These are phyloP conservation scores for Rubia occidens DNA, from an alignment of 305 asterid species.

Conservation along the genomic window DNA sequence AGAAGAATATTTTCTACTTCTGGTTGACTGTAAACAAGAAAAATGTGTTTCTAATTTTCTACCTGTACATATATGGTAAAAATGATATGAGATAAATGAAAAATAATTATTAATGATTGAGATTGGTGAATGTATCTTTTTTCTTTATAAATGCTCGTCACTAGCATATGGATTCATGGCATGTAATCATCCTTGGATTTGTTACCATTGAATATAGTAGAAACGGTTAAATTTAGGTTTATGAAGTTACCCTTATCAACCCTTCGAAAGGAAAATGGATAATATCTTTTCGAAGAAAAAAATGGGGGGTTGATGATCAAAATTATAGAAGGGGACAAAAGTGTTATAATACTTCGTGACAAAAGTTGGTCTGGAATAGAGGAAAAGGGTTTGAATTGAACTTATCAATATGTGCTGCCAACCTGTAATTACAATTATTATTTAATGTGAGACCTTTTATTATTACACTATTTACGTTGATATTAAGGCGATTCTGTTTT, in stretches of 20 bases:
- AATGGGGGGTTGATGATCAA: background rate
- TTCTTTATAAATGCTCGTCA: background rate
- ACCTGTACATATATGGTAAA: background rate
- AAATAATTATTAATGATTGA: background rate
- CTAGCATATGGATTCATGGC: background rate
- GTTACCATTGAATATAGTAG: background rate
- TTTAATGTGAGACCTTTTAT: no score
- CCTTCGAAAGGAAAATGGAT: background rate
- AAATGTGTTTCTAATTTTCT: background rate
- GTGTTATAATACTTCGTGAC: background rate
- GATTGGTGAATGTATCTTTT: background rate
- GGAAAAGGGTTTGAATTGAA: background rate
- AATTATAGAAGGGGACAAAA: background rate
- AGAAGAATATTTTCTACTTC: background rate
- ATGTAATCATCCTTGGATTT: slow-evolving; percentile 1
- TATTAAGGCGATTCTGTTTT: no score
- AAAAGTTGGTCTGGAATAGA: background rate
- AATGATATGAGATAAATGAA: background rate
- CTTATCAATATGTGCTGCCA: background rate
- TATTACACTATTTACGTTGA: no score
- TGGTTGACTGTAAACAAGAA: background rate
- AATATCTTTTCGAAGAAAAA: background rate
- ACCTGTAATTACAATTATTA: background rate
- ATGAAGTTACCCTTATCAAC: background rate
- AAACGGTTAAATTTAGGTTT: background rate